Conservation (phyloP, 2,329 filamentous ascomycete species). For the Nemania diffusa region DNA sequence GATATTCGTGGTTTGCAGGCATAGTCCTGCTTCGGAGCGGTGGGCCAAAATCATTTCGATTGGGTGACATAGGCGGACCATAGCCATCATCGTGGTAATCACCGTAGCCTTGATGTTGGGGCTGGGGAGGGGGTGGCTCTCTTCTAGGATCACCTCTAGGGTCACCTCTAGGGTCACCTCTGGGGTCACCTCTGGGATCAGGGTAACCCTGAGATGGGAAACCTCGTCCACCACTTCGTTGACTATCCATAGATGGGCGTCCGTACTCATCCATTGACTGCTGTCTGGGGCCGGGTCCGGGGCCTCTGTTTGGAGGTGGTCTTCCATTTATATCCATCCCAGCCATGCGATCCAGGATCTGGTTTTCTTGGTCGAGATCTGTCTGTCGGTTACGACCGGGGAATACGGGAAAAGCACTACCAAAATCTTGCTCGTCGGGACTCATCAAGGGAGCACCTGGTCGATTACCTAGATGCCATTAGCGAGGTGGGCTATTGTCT, state of each 20-base stretch:
- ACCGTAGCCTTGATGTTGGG: slow-evolving; percentile 50
- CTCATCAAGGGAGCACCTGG: slow-evolving; percentile 40
- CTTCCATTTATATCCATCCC: slow-evolving; percentile 54
- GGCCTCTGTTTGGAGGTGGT: slow-evolving; percentile 46
- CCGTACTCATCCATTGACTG: slow-evolving; percentile 52
- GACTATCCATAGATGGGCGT: slow-evolving; percentile 51
- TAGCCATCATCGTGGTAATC: slow-evolving; percentile 54
- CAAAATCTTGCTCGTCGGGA: slow-evolving; percentile 51
- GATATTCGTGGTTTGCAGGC: slow-evolving; percentile 59
- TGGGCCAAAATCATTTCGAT: slow-evolving; percentile 59
- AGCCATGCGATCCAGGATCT: slow-evolving; percentile 56
- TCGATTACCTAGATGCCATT: slow-evolving; percentile 40
- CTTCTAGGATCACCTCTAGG: no score
- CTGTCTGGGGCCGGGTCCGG: slow-evolving; percentile 50
- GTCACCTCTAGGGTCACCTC: no score
- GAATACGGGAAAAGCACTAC: slow-evolving; percentile 56
- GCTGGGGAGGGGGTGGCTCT: slow-evolving; percentile 47
- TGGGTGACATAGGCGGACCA: slow-evolving; percentile 51
- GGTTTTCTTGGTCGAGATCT: slow-evolving; percentile 55
- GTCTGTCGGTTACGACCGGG: slow-evolving; percentile 54
- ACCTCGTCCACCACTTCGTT: slow-evolving; percentile 48
- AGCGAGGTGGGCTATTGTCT: slow-evolving; percentile 26
- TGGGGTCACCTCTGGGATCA: no score
- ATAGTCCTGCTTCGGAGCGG: slow-evolving; percentile 71
- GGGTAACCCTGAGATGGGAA: slow-evolving; percentile 53